Evolutionary conservation across 768 basidiomycete genomes (phyloP), one percentile per base, ranked within the genome.

Genomic region (Pulveroboletus sp.): DNA sequence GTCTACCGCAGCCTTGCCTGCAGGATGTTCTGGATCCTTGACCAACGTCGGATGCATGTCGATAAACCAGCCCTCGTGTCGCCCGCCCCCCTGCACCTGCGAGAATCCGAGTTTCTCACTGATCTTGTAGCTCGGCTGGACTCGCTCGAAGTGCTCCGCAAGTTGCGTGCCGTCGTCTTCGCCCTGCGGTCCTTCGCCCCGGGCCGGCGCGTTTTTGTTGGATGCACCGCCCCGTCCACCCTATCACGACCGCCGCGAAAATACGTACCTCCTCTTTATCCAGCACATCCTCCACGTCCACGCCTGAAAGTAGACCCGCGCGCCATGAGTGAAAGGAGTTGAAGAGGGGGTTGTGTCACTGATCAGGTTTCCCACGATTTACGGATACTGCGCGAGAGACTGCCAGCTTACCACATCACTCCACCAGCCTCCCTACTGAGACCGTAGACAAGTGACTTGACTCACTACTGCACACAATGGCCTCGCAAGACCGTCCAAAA

Each of bases 11-110:
- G 92, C 85, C 58, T 81, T 83, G 17, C 94, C 96, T 9, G 80
- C 80, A 6, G 89, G 81, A 75, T 85, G 85, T 36, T 89, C 85
- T 6, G 92, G 71, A 61, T 94, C 93, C 67, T 91, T 89, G 14
- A 96, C 69, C 9, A 95, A 70, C 1, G 93, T 96, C 86, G 96
- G 91, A 66, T 95, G 94, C 95, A 99, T 98, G 64, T 98, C 97
- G 54, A 99, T 83, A 62, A 99, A 72, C 96, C 96, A 98, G 2
- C 94, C 96, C 46, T 89, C 87, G 63, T 75, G 82, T 60, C 73
- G 73, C 4, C 75, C 70, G 0, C 94, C 95, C 62, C 94, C 89
- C 51, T 89, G 83, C 43, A 90, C 74, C 53, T 85, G 77, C 34
- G 73, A 71, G 67, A 98, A 99, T 0, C 96, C 96, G 16, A 98